phyloP scores from a whole-genome alignment of 1,284 basidiomycete genomes.

The Cutaneotrichosporon dermatis region DNA sequence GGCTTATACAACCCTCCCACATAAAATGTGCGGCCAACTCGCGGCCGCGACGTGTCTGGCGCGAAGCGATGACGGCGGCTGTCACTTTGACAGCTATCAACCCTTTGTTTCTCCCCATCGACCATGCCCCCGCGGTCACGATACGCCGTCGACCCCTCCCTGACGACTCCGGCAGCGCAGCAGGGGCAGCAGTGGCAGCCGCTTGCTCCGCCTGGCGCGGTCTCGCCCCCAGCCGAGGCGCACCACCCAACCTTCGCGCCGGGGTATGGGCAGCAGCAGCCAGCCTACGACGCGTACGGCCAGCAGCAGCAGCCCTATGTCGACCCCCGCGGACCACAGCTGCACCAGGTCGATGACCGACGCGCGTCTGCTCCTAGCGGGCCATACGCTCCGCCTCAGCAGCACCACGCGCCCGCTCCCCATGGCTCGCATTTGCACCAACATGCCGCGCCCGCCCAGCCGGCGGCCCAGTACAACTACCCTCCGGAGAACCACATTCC shows the following conservation, averaged over 20 bases:
- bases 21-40: background rate
- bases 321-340: constrained; percentile 22
- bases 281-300: constrained; percentile 7
- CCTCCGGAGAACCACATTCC: constrained; percentile 54
- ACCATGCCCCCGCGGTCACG: constrained; percentile 45
- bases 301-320: constrained; percentile 15
- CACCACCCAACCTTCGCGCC: constrained; percentile 11
- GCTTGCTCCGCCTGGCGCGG: constrained; percentile 13
- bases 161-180: constrained; percentile 25
- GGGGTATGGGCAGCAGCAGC: constrained; percentile 11
- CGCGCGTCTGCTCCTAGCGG: constrained; percentile 25
- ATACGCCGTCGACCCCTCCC: constrained; percentile 47
- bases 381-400: constrained; percentile 24
- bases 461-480: constrained; percentile 15
- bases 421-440: constrained; percentile 10
- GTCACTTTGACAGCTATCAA: background rate
- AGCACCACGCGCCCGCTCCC: constrained; percentile 11
- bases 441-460: constrained; percentile 13
- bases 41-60: constrained; percentile 7
- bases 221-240: background rate
- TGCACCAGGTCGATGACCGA: constrained; percentile 30
- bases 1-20: background rate
- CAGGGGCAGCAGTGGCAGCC: constrained; percentile 27
- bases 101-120: background rate
- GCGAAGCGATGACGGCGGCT: background rate